Conservation (phyloP, 352 stramenopile genomes). For the Thalassiosira livingstoniorum region DNA sequence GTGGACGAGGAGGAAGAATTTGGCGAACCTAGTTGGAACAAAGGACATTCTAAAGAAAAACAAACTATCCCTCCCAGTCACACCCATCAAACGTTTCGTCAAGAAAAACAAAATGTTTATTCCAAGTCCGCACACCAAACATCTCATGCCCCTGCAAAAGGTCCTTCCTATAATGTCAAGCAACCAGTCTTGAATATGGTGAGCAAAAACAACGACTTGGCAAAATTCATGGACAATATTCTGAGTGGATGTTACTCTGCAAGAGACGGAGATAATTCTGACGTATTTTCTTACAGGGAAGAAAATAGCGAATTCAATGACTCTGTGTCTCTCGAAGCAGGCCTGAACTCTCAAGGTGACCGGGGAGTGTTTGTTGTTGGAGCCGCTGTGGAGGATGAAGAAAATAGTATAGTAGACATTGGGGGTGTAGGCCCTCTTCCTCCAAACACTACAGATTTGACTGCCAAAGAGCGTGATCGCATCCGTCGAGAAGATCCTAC, state of each 20-base stretch:
- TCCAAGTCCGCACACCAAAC: too few relatives aligned
- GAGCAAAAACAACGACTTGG: constrained; percentile 41
- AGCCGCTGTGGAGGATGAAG: background rate
- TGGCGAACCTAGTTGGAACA: background rate
- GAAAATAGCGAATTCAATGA: constrained; percentile 43
- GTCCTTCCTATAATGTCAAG: background rate
- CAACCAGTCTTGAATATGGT: background rate
- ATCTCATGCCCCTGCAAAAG: background rate
- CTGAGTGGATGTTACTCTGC: constrained; percentile 30
- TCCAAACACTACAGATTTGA: background rate
- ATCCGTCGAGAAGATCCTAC: constrained; percentile 49
- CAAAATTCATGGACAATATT: constrained; percentile 51
- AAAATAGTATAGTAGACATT: background rate
- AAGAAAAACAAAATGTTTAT: too few relatives aligned
- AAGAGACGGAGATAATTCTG: constrained; percentile 38
- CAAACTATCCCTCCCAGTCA: background rate
- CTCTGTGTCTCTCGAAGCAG: background rate
- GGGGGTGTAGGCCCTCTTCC: background rate
- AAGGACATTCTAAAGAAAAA: background rate
- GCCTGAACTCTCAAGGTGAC: background rate
- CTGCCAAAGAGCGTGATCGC: constrained; percentile 8
- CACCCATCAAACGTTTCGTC: too few relatives aligned
- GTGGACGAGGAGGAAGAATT: constrained; percentile 3
- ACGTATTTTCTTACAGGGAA: constrained; percentile 43
- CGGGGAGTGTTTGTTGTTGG: background rate